Conservation (phyloP, 169 alveolate genomes). For the Plasmodium malariae region DNA sequence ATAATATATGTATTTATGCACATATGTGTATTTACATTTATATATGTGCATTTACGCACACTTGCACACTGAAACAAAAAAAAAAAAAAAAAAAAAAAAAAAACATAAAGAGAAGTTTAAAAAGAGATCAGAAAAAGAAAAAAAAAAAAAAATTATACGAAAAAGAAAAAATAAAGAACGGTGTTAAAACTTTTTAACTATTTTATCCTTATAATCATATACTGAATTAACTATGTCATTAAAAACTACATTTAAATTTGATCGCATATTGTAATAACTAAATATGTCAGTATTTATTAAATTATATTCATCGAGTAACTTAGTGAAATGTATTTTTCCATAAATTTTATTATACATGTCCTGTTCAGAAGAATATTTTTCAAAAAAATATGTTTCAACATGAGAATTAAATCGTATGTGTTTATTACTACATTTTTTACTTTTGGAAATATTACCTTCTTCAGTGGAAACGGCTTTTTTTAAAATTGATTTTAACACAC, state of each 20-base stretch:
- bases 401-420: constrained; percentile 48
- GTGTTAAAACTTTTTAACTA: constrained; percentile 31
- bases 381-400: constrained; percentile 56
- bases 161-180: too few relatives aligned
- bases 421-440: background rate
- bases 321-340: background rate
- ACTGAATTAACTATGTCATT: constrained; percentile 43
- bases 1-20: background rate
- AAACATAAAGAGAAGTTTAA: background rate
- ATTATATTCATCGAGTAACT: constrained; percentile 20
- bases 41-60: background rate
- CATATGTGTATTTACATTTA: constrained; percentile 1
- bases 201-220: constrained; percentile 28
- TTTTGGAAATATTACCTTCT: background rate
- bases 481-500: constrained; percentile 32
- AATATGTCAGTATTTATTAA: constrained; percentile 31
- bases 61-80: too few relatives aligned
- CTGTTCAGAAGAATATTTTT: constrained; percentile 25
- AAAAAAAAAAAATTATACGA: background rate
- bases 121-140: background rate
- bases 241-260: constrained; percentile 34
- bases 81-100: background rate
- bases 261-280: constrained; percentile 49
- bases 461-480: constrained; percentile 7
- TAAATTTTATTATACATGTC: constrained; percentile 4